phyloP scores from a whole-genome alignment of 192 early-diverging fungal species.

The Coemansia sp. region DNA sequence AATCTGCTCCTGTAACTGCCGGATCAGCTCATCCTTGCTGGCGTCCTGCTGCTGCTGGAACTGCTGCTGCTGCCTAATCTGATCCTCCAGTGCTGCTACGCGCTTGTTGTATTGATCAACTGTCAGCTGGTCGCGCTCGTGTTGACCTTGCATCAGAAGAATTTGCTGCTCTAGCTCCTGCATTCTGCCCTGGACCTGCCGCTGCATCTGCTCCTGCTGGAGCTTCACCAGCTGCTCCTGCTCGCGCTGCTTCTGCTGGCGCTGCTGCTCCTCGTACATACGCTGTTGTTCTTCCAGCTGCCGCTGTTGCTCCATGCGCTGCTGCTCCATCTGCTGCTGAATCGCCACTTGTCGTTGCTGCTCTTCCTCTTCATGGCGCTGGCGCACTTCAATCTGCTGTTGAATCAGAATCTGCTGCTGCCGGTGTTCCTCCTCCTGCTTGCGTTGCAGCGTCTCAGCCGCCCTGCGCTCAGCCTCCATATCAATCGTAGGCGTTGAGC shows the following conservation, averaged over 20 bases:
- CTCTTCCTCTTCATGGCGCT: conserved; percentile 63
- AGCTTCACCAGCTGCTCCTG: conserved; percentile 73
- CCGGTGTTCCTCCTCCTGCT: conserved; percentile 67
- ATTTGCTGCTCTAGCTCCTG: conserved; percentile 82
- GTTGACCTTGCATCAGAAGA: conserved; percentile 70
- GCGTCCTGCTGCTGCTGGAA: conserved; percentile 70
- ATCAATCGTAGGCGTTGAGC: conserved; percentile 60
- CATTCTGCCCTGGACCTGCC: conserved; percentile 72
- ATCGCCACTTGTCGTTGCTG: conserved; percentile 41
- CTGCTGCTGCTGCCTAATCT: conserved; percentile 70
- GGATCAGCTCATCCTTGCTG: conserved; percentile 83
- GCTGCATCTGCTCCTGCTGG: conserved; percentile 77
- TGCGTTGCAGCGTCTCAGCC: conserved; percentile 62
- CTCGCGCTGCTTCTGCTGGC: conserved; percentile 67
- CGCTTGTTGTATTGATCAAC: conserved; percentile 86
- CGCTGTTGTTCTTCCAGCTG: conserved; percentile 71
- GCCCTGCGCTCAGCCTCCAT: conserved; percentile 61
- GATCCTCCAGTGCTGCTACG: conserved; percentile 81
- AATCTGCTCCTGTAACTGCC: conserved; percentile 86
- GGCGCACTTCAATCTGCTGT: conserved; percentile 59
- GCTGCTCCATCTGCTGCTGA: conserved; percentile 61
- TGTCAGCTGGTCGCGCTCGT: conserved; percentile 78
- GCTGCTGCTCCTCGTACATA: conserved; percentile 75
- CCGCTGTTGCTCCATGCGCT: conserved; percentile 59
- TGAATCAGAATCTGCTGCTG: conserved; percentile 52